These are phyloP conservation scores for Beta corolliflora DNA, from an alignment of 179 eudicot genomes.

Conservation along the genomic window DNA sequence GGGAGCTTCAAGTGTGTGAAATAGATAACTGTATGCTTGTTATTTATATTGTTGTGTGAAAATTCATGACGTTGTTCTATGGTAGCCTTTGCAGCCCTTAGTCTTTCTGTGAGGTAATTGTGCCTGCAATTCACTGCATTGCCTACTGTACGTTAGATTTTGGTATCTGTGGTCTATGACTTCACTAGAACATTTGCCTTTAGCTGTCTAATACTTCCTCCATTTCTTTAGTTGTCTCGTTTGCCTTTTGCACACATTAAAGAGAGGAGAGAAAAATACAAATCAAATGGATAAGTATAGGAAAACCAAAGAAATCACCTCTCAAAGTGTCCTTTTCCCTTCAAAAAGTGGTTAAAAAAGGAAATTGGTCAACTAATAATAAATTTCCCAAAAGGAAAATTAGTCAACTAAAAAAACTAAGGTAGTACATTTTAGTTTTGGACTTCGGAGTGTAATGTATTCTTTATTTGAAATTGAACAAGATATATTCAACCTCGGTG, in stretches of 20 bases:
- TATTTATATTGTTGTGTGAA: neutral
- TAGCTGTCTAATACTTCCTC: no score
- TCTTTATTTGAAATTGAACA: neutral
- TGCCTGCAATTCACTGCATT: neutral
- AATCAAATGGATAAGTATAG: no score
- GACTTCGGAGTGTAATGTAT: neutral
- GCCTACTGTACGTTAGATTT: neutral
- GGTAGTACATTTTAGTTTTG: neutral
- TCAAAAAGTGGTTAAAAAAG: no score
- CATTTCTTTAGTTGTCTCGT: no score
- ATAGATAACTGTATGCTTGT: neutral
- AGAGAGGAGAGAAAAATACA: no score
- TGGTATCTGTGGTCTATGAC: neutral
- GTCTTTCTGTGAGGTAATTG: neutral
- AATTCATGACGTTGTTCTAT: neutral
- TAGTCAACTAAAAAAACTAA: no score
- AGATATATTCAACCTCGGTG: neutral
- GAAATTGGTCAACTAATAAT: no score
- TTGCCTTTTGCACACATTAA: no score
- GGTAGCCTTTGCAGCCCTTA: neutral
- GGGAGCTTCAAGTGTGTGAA: neutral
- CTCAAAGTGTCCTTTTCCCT: no score
- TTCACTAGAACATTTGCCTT: neutral
- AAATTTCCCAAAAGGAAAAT: no score
- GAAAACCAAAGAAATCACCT: no score